Evolutionary conservation across 176 grass and related monocot species (phyloP).

Genomic region (Eragrostis curvula): DNA sequence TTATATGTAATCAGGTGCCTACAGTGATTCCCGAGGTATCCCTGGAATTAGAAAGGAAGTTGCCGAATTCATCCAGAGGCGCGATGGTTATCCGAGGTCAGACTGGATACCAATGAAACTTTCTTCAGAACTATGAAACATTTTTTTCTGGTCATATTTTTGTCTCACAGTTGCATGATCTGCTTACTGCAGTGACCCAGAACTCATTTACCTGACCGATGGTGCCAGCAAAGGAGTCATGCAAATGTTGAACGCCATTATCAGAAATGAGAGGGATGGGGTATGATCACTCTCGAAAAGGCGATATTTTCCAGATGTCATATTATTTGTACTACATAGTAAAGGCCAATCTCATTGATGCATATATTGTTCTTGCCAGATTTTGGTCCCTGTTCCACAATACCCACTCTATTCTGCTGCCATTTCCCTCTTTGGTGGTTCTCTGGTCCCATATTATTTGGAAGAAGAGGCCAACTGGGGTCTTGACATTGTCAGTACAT

Average conservation of each 20-base stretch:
- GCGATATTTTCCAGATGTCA: background rate
- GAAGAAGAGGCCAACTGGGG: slow-evolving; percentile 97
- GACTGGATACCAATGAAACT: slow-evolving; percentile 22
- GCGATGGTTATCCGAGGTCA: slow-evolving; percentile 96
- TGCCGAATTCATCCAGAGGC: slow-evolving; percentile 88
- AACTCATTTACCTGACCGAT: slow-evolving; percentile 93
- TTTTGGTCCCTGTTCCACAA: slow-evolving; percentile 97
- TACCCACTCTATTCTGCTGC: slow-evolving; percentile 98
- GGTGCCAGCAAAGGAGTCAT: slow-evolving; percentile 98
- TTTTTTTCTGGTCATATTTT: background rate
- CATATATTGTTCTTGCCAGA: slow-evolving; percentile 54
- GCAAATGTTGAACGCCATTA: slow-evolving; percentile 86
- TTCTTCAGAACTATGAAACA: background rate
- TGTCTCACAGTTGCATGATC: slow-evolving; percentile 9
- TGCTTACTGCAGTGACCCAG: slow-evolving; percentile 76
- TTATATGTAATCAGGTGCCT: slow-evolving; percentile 71
- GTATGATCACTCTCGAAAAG: slow-evolving; percentile 49
- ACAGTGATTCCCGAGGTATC: slow-evolving; percentile 97
- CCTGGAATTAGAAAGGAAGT: slow-evolving; percentile 96
- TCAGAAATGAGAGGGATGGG: slow-evolving; percentile 89
- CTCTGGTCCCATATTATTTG: slow-evolving; percentile 95
- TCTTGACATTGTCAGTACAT: slow-evolving; percentile 67
- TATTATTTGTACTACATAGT: slow-evolving; percentile 18
- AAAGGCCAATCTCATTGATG: background rate
- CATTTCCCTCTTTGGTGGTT: slow-evolving; percentile 82